Conservation (phyloP, 176 grass and related monocot species). For the Pontederia crassipes region DNA sequence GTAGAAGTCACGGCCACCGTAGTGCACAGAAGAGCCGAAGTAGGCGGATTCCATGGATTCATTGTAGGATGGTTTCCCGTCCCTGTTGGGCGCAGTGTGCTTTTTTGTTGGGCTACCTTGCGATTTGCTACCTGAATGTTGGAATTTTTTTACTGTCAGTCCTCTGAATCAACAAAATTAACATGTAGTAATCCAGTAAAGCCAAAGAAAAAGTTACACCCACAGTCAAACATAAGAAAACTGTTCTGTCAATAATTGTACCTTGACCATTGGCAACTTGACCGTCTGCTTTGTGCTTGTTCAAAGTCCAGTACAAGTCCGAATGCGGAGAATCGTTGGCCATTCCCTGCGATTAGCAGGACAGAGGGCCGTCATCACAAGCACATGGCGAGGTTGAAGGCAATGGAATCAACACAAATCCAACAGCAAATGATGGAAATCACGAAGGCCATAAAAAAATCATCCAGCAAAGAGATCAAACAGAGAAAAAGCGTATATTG, state of each 20-base stretch:
- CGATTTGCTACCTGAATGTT: slow-evolving; percentile 40
- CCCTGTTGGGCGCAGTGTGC: slow-evolving; percentile 37
- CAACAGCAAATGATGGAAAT: too few species aligned
- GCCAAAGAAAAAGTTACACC: too few species aligned
- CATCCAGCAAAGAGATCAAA: too few species aligned
- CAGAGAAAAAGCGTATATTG: too few species aligned
- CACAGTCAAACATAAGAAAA: neutral
- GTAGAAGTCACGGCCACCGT: slow-evolving; percentile 89
- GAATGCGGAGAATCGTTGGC: neutral
- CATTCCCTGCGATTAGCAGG: neutral
- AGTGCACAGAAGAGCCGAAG: slow-evolving; percentile 82
- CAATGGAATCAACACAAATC: neutral
- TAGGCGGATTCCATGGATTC: slow-evolving; percentile 54
- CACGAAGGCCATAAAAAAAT: too few species aligned
- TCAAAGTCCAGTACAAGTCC: slow-evolving; percentile 15
- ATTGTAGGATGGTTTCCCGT: slow-evolving; percentile 33
- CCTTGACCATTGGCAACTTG: slow-evolving; percentile 19
- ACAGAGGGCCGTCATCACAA: neutral
- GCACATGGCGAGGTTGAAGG: neutral
- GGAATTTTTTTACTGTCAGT: neutral
- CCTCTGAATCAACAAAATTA: neutral
- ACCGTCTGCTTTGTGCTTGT: slow-evolving; percentile 22
- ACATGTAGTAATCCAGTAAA: neutral
- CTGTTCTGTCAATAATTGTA: neutral
- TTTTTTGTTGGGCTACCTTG: slow-evolving; percentile 48